Conservation (phyloP, 2,329 filamentous ascomycete species). For the Penicillium sp. region DNA sequence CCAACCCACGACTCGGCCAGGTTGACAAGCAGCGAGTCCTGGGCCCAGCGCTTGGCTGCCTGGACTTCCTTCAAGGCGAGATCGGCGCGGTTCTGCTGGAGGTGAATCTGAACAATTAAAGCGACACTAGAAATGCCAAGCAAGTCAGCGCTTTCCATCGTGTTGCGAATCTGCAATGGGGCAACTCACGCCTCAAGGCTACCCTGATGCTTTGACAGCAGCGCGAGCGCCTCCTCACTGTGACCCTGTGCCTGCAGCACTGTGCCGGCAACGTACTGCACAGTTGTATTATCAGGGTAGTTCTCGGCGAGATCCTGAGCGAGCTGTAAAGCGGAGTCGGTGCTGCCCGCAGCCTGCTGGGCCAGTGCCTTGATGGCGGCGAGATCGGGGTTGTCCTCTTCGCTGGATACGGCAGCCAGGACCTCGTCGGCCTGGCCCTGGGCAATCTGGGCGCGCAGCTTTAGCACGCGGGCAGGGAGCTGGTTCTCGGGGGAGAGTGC, state of each 20-base stretch:
- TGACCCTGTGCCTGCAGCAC: conserved; percentile 74
- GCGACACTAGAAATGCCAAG: conserved; percentile 55
- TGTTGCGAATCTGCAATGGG: not conserved
- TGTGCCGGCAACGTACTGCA: conserved; percentile 77
- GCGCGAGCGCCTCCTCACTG: conserved; percentile 74
- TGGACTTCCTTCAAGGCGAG: conserved; percentile 84
- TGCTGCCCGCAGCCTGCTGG: conserved; percentile 56
- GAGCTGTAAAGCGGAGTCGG: conserved; percentile 57
- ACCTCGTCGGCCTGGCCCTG: conserved; percentile 72
- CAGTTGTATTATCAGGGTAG: conserved; percentile 66
- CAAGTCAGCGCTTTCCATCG: conserved; percentile 8
- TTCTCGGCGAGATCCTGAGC: conserved; percentile 64
- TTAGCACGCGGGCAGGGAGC: conserved; percentile 68
- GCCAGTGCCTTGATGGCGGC: conserved; percentile 73
- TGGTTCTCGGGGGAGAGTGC: conserved; percentile 73
- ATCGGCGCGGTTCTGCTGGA: conserved; percentile 85
- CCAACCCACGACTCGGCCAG: conserved; percentile 94
- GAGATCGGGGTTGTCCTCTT: conserved; percentile 64
- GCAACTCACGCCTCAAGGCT: conserved; percentile 66
- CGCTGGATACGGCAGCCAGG: conserved; percentile 60
- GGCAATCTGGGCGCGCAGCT: conserved; percentile 76
- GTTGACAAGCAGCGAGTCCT: conserved; percentile 90
- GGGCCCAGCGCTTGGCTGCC: conserved; percentile 84
- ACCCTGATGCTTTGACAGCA: conserved; percentile 78
- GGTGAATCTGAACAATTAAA: conserved; percentile 84